Evolutionary conservation across 2,329 filamentous ascomycete genomes (phyloP).

Genomic region (Ophiocordyceps unilateralis): DNA sequence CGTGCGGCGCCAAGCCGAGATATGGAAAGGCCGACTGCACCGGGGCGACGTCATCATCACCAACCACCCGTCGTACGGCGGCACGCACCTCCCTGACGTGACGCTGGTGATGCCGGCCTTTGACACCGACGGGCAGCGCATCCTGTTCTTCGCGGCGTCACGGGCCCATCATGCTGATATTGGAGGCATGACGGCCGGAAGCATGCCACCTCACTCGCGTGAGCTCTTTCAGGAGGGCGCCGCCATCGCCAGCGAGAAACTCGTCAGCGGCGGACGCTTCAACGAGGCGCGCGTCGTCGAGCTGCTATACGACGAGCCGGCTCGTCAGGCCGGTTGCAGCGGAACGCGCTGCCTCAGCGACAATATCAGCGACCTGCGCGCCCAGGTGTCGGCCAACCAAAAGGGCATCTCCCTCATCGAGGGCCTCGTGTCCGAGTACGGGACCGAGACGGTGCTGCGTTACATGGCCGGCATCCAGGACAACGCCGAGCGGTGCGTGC

Average conservation of each 20-base stretch:
- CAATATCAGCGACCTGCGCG: constrained; percentile 74
- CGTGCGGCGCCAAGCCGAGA: constrained; percentile 49
- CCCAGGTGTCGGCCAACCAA: constrained; percentile 73
- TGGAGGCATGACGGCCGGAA: constrained; percentile 65
- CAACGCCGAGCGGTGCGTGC: constrained; percentile 42
- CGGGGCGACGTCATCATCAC: constrained; percentile 19
- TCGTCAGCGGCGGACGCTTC: constrained; percentile 62
- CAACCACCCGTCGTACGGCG: constrained; percentile 17
- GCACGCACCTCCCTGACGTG: constrained; percentile 21
- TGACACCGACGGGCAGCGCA: constrained; percentile 19
- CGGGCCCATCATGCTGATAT: constrained; percentile 34
- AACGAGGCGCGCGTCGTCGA: constrained; percentile 61
- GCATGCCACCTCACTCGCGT: constrained; percentile 63
- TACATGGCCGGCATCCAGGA: constrained; percentile 24
- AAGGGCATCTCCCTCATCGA: constrained; percentile 65
- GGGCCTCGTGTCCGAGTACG: constrained; percentile 55
- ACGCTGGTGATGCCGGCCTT: constrained; percentile 20
- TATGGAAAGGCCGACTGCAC: constrained; percentile 37
- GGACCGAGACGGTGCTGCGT: constrained; percentile 53
- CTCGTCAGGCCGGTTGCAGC: constrained; percentile 56
- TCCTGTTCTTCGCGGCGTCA: constrained; percentile 38
- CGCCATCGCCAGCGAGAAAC: constrained; percentile 46
- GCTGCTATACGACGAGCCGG: constrained; percentile 55
- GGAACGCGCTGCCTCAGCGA: constrained; percentile 66
- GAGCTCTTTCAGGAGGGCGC: constrained; percentile 49